Evolutionary conservation across 371 early-diverging fungal species (phyloP), one percentile per base, ranked within the genome.

Genomic region (Mucor mucedo): DNA sequence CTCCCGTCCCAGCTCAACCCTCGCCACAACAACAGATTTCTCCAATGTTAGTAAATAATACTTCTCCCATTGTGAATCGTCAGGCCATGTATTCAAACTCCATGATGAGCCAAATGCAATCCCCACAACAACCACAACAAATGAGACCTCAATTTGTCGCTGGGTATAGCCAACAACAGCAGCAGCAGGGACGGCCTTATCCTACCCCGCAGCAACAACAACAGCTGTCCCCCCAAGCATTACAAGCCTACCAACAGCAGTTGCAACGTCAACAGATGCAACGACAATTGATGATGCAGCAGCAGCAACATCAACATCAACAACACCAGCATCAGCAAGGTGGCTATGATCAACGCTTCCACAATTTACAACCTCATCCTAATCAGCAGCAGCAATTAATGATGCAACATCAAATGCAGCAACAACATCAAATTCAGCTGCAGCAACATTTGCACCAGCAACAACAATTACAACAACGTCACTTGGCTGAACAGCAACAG

Each of bases 401-500:
- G 50, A 58, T 63, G 58, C 61, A 64, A 70, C 71, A 79, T 45
- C 71, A 68, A 56, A 55, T 63, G 62, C 70, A 61, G 62, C 70
- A 61, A 2, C 62, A 66, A 5, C 60, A 60, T 2, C 65, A 64
- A 47, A 55, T 57, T 16, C 72, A 65, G 27, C 65, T 39, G 52
- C 76, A 55, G 38, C 76, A 52, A 16, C 68, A 63, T 40, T 63
- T 61, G 48, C 67, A 54, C 30, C 68, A 68, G 33, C 69, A 71
- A 68, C 71, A 80, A 71, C 66, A 65, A n/a, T 59, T 66, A 13
- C 56, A 63, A 13, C 72, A 62, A 13, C 61, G 63, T 14, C 58
- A 58, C 7, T 45, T 72, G 28, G 42, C 72, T n/a, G 63, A 35
- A 45, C 45, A 49, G 21, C 21, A 49, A 49, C 28, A 60, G 11